Conservation (phyloP, 139 green algal genomes). For the Chlamydomonas incerta region DNA sequence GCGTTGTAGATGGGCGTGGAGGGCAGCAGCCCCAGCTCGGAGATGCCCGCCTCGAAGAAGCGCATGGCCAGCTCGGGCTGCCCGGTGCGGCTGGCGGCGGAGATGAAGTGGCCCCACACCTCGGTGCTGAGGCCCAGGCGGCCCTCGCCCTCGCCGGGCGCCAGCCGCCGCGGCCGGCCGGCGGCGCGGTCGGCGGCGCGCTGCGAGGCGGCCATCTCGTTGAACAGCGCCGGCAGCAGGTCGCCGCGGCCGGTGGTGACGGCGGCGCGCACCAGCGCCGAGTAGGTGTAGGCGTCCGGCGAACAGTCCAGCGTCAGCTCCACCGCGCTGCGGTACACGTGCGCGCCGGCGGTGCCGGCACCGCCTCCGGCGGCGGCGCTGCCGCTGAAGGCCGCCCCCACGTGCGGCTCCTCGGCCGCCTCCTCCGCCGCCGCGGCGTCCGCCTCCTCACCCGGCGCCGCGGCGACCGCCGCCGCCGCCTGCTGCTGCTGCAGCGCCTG, state of each 20-base stretch:
- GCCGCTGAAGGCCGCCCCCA: no score
- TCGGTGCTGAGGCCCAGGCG: neutral
- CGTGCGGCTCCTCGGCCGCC: no score
- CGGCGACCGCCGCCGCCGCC: neutral
- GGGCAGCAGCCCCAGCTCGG: conserved; percentile 21
- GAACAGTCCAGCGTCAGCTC: neutral
- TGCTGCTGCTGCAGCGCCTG: neutral
- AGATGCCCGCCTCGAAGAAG: conserved; percentile 32
- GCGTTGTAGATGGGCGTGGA: conserved; percentile 44
- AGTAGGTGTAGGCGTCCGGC: conserved; percentile 60
- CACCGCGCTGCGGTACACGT: no score
- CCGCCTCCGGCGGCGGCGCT: no score
- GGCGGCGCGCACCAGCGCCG: conserved; percentile 42
- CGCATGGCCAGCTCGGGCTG: conserved; percentile 46
- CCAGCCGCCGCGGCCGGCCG: conserved; percentile 3
- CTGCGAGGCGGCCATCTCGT: conserved; percentile 43
- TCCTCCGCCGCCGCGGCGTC: no score
- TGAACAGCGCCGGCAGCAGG: conserved; percentile 50
- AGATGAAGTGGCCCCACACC: conserved; percentile 57
- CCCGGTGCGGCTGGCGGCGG: conserved; percentile 36
- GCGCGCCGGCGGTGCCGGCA: neutral
- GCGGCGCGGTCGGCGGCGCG: conserved; percentile 20
- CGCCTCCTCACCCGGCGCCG: neutral
- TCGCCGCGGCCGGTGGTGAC: conserved; percentile 32
- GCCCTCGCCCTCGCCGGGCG: neutral